Base-by-base conservation (phyloP, 768 basidiomycete genomes). In the Auricularia sp. region DNA sequence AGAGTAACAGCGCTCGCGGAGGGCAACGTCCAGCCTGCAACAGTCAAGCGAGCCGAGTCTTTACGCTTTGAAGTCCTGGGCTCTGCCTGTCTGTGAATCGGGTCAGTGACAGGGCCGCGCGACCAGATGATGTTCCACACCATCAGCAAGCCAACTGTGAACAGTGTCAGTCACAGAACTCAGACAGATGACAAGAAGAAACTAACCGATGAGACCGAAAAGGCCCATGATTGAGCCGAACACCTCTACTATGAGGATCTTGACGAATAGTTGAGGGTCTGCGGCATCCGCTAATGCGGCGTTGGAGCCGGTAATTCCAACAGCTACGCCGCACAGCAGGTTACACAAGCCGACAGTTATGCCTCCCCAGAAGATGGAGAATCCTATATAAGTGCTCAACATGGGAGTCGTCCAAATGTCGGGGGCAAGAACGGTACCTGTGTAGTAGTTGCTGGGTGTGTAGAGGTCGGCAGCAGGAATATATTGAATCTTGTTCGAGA, bases 361-460 rank as follows among this genome's bases (percentile, higher is more conserved):
- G 36, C 97, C 97, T 29, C 94, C 95, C 89, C 95, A 98, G 82
- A 99, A 98, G 62, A 98, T 82, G 2, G 96, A 89, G 71, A 85
- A 98, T 4, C 94, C 92, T 92, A 42, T 14, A 14, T 8, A 42
- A 68, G 6, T 13, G 5, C 16, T n/a, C 6, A 13, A 24, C 14
- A 64, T 33, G 21, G 29, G n/a, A 14, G 51, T 35, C 14, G 35
- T 37, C 44, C 29, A 42, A 8, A 62, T 63, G 37, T 63, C 24
- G 61, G 54, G 36, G 61, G 44, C 21, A 24, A 4, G 10, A 65
- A 75, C 29, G 29, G 39, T 65, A 86, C 92, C 94, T 3, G 96
- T 98, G 77, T 89, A 97, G 77, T 96, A 97, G 77, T 98, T 98
- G 66, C 87, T 81, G 11, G 81, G 80, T 0, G 92, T 94, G 78